These are phyloP conservation scores for Cryptococcus sp. DNA, from an alignment of 1,284 basidiomycete species.

Conservation along the genomic window DNA sequence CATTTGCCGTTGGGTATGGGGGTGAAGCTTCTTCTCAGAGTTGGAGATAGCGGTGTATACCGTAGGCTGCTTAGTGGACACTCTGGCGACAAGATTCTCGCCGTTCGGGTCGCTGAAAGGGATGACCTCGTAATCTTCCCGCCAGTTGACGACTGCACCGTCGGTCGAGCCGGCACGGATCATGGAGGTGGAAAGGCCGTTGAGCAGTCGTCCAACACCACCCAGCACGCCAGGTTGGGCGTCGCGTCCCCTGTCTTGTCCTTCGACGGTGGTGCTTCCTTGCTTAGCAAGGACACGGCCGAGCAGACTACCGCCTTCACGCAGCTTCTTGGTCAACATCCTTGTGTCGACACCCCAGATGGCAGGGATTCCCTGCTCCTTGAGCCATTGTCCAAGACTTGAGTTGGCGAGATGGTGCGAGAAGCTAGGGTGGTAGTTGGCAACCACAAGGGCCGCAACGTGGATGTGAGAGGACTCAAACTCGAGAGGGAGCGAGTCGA, in stretches of 20 bases:
- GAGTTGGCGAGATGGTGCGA: conserved; percentile 92
- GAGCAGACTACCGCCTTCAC: conserved; percentile 91
- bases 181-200: conserved; percentile 40
- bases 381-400: conserved; percentile 88
- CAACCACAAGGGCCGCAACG: conserved; percentile 86
- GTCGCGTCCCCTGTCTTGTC: conserved; percentile 29
- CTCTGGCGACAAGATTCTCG: conserved; percentile 85
- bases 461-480: conserved; percentile 97
- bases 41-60: conserved; percentile 64
- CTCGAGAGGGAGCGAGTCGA: conserved; percentile 68
- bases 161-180: conserved; percentile 34
- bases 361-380: conserved; percentile 92
- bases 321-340: conserved; percentile 92
- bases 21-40: conserved; percentile 66
- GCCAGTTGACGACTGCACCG: conserved; percentile 61
- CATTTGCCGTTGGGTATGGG: conserved; percentile 70
- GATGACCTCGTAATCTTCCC: conserved; percentile 75
- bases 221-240: conserved; percentile 43
- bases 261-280: conserved; percentile 28
- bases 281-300: conserved; percentile 74
- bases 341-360: conserved; percentile 97
- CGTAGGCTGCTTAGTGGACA: conserved; percentile 71
- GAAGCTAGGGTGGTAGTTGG: conserved; percentile 92
- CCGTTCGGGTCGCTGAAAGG: conserved; percentile 88
- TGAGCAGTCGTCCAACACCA: conserved; percentile 50